Conservation (phyloP, 768 basidiomycete genomes). For the Hirschioporus abietinus region DNA sequence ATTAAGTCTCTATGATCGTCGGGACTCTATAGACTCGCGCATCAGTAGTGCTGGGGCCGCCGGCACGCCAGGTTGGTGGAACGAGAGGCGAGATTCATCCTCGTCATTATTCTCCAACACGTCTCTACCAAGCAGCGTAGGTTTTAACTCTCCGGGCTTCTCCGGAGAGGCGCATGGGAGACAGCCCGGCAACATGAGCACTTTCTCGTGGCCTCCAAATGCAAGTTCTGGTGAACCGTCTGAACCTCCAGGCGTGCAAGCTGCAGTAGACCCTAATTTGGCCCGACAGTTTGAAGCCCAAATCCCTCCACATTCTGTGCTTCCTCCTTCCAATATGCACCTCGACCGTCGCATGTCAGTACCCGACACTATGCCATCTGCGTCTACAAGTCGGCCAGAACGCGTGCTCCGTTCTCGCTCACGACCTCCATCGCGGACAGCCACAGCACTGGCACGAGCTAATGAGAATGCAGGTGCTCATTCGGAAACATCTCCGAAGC, state of each 20-base stretch:
- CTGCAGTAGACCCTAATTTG: constrained; percentile 39
- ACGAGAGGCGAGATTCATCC: constrained; percentile 70
- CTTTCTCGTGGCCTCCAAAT: constrained; percentile 62
- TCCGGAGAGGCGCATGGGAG: constrained; percentile 57
- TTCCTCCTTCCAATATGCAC: constrained; percentile 52
- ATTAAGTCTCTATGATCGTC: constrained; percentile 71
- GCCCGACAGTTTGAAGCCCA: constrained; percentile 18
- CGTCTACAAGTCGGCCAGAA: constrained; percentile 38
- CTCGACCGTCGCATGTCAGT: constrained; percentile 76
- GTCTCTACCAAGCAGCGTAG: constrained; percentile 33
- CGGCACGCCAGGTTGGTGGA: constrained; percentile 48
- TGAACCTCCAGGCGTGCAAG: constrained; percentile 32
- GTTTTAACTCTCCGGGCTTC: constrained; percentile 48
- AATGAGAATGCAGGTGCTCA: background rate
- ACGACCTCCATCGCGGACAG: constrained; percentile 60
- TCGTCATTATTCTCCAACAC: constrained; percentile 65
- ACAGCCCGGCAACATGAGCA: constrained; percentile 55
- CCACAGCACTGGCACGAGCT: constrained; percentile 5
- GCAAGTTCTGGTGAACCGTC: constrained; percentile 26
- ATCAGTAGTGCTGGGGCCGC: constrained; percentile 22
- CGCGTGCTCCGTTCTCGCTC: constrained; percentile 62
- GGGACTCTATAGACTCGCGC: constrained; percentile 70
- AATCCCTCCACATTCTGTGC: constrained; percentile 30
- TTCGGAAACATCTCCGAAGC: constrained; percentile 2
- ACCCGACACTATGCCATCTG: constrained; percentile 48